Base-by-base conservation (phyloP, 2,329 filamentous ascomycete genomes). In the Teratosphaeria viscida region DNA sequence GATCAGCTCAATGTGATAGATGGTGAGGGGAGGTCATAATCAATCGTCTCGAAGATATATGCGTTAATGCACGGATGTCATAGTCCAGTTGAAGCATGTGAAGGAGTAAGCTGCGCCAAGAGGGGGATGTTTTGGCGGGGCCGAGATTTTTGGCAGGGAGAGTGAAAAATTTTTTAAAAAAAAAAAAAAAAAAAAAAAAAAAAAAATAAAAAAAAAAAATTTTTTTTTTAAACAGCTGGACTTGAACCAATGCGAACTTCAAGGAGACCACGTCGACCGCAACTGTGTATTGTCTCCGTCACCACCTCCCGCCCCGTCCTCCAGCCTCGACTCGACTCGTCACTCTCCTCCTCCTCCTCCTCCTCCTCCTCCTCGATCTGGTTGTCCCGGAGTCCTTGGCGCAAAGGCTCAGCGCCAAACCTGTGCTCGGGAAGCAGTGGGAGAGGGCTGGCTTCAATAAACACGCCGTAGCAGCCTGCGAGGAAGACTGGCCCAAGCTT, bases 391-490 rank as follows among this genome's bases (percentile, higher is more conserved):
- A 49, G 5, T 49, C 23, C 43, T 49, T n/a, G 6, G 43, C 43
- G 16, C n/a, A 6, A n/a, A 49, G n/a, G 3, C 19, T 19, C 8
- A 49, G 43, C 43, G 43, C 43, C 16, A 49, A 23, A n/a, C 2
- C 16, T 49, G n/a, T 23, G n/a, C 8, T 49, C n/a, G 43, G n/a
- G 19, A 23, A 35, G 52, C 57, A 27, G 10, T 29, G 32, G 57
- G 57, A 64, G 60, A 64, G 64, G 64, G 66, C 64, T 68, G 68
- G 68, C 65, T 65, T 61, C 65, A 62, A 62, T 55, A 64, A 59
- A 52, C 19, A 62, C 29, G 55, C 54, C 56, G 56, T 56, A 55
- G 61, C 58, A 54, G 65, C 64, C 65, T 58, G 66, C 65, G 64
- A 68, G 64, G 63, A 68, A 63, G 59, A 67, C 67, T 64, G 62